A percentile compares a stretch with the other conserved stretches of the same genome.
Conservation (phyloP, 1,139 yeast genomes). For the Blastobotrys apis region DNA sequence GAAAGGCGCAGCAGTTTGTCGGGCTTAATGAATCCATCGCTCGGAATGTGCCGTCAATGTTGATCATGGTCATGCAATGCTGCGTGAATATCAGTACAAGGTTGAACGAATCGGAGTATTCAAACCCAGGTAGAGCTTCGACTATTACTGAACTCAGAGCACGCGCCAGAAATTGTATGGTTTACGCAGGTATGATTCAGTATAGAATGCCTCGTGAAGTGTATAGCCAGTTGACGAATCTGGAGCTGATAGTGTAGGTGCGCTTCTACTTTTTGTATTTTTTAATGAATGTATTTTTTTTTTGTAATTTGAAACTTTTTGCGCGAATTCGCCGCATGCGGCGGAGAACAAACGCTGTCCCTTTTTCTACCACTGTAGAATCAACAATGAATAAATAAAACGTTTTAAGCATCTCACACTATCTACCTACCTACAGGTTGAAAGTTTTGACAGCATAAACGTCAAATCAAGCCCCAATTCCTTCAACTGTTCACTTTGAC, state of each 20-base stretch:
- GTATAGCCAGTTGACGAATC: constrained; percentile 64
- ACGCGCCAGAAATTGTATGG: constrained; percentile 82
- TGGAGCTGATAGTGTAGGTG: constrained; percentile 45
- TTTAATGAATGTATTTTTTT: not conserved
- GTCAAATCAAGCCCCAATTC: constrained; percentile 70
- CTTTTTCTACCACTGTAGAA: no score
- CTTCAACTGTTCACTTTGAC: constrained; percentile 61
- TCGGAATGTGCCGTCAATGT: constrained; percentile 73
- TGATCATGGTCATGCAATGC: constrained; percentile 79
- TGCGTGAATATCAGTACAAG: constrained; percentile 56
- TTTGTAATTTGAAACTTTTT: not conserved
- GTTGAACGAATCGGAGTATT: constrained; percentile 46
- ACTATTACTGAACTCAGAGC: constrained; percentile 55
- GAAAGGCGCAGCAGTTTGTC: constrained; percentile 53
- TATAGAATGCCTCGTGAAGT: constrained; percentile 93
- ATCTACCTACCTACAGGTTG: no score
- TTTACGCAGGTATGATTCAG: constrained; percentile 93
- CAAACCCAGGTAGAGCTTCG: constrained; percentile 49
- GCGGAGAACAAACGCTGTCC: no score
- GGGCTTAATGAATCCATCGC: constrained; percentile 66
- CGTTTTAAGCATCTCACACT: no score
- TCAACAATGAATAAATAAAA: no score
- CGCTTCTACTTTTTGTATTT: not conserved
- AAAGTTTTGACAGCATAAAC: constrained; percentile 40
- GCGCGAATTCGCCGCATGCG: no score